phyloP scores from a whole-genome alignment of 2,329 filamentous ascomycete genomes.

The Diaporthe nobilis region DNA sequence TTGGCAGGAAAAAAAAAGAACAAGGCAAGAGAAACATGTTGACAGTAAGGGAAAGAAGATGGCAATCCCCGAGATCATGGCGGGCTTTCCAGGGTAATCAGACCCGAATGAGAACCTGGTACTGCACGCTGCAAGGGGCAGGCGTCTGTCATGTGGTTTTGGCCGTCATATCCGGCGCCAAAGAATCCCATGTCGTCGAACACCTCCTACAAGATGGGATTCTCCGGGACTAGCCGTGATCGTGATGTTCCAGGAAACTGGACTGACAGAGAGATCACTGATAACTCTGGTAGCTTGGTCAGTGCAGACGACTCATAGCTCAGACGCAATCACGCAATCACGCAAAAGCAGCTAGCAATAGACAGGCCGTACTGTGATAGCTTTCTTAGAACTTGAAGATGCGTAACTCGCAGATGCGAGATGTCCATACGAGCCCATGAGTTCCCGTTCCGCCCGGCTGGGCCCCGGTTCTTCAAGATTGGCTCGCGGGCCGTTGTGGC shows the following conservation, averaged over 20 bases:
- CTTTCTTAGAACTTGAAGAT: not conserved
- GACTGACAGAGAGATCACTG: not conserved
- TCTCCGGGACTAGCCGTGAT: not conserved
- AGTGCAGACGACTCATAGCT: not conserved
- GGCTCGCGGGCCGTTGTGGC: not conserved
- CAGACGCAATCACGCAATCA: not conserved
- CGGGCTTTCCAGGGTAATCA: not conserved
- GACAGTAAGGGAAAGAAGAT: constrained; percentile 15
- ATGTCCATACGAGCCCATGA: not conserved
- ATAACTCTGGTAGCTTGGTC: not conserved
- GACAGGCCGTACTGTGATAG: not conserved
- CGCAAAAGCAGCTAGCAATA: not conserved
- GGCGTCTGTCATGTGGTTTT: constrained; percentile 3
- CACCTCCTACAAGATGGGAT: not conserved
- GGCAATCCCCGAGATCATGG: constrained; percentile 9
- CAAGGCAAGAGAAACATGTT: constrained; percentile 12
- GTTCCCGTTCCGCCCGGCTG: not conserved
- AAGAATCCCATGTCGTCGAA: not conserved
- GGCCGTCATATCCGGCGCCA: constrained; percentile 11
- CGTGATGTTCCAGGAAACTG: not conserved
- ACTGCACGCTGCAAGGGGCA: constrained; percentile 22
- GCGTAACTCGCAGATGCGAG: not conserved
- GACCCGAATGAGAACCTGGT: constrained; percentile 1
- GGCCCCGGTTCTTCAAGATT: constrained; percentile 3
- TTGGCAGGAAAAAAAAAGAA: constrained; percentile 22